A percentile compares a stretch with the other conserved stretches of the same genome.
These are phyloP conservation scores for Fraxinus floribunda DNA, from an alignment of 305 asterid species.

Conservation along the genomic window DNA sequence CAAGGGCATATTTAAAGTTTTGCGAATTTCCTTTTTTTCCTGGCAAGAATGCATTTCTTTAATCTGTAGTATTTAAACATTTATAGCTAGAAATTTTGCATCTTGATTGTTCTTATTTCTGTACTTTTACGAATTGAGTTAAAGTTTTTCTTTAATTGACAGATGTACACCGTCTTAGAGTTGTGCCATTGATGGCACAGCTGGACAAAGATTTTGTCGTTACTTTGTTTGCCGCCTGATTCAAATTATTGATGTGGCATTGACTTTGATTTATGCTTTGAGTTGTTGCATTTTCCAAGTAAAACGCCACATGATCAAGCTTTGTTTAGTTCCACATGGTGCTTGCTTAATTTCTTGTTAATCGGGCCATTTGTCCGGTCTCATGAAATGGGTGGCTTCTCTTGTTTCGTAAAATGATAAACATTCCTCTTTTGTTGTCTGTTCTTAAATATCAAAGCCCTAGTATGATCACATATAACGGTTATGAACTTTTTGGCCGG, in stretches of 20 bases:
- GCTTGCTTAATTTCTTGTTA: slow-evolving; percentile 8
- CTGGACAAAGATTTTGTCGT: not conserved
- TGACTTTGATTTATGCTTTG: not conserved
- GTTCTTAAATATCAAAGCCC: slow-evolving; percentile 3
- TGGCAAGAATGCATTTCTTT: not conserved
- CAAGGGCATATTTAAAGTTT: not conserved
- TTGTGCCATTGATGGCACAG: not conserved
- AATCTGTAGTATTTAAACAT: not conserved
- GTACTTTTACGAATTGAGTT: not conserved
- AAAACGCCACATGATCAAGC: not conserved
- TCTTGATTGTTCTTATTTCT: not conserved
- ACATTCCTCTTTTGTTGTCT: not conserved
- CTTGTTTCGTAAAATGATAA: not conserved
- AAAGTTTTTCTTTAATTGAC: slow-evolving; percentile 1
- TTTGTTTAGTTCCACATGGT: not conserved
- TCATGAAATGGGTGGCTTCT: slow-evolving; percentile 13
- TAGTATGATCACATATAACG: not conserved
- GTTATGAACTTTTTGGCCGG: not conserved
- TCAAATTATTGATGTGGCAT: not conserved
- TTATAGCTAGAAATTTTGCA: not conserved
- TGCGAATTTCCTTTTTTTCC: not conserved
- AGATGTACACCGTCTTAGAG: not conserved
- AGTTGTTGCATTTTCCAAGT: not conserved
- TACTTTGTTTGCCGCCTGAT: not conserved
- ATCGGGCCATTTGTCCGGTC: not conserved